Evolutionary conservation across 345 rosid genomes (phyloP).

Genomic region (Nephelium lappaceum): DNA sequence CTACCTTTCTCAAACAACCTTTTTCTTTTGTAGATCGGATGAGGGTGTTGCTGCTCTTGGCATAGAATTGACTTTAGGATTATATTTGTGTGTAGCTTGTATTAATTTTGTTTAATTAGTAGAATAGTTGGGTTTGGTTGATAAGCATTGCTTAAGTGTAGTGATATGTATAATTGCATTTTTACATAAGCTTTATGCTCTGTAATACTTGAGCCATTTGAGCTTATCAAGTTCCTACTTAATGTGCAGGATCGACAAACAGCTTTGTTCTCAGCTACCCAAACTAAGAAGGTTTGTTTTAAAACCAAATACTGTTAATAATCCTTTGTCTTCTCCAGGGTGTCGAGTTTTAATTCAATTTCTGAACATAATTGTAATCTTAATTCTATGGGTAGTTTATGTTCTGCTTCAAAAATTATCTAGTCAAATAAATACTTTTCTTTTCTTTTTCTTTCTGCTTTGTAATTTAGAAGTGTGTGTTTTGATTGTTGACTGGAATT

Average conservation of each 20-base stretch:
- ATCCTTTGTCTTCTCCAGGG: neutral
- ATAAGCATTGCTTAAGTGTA: too few species aligned
- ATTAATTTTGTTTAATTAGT: neutral
- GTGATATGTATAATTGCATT: too few species aligned
- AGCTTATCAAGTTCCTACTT: constrained; percentile 28
- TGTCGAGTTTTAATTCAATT: neutral
- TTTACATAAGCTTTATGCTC: too few species aligned
- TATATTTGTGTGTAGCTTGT: neutral
- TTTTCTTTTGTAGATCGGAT: neutral
- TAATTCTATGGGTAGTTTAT: neutral
- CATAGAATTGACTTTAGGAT: neutral
- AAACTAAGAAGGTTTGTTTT: constrained; percentile 78
- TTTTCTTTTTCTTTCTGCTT: neutral
- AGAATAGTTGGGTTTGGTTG: too few species aligned
- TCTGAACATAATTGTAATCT: neutral
- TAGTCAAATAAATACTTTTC: neutral
- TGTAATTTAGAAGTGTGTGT: constrained; percentile 7
- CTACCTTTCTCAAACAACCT: neutral
- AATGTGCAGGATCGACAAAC: constrained; percentile 88
- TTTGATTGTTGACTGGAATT: neutral
- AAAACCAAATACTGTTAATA: neutral
- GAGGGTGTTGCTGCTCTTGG: neutral
- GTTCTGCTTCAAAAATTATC: neutral
- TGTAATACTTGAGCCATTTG: neutral
- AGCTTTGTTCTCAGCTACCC: constrained; percentile 96